Evolutionary conservation across 768 basidiomycete species (phyloP).

Genomic region (Lactarius sanguifluus): DNA sequence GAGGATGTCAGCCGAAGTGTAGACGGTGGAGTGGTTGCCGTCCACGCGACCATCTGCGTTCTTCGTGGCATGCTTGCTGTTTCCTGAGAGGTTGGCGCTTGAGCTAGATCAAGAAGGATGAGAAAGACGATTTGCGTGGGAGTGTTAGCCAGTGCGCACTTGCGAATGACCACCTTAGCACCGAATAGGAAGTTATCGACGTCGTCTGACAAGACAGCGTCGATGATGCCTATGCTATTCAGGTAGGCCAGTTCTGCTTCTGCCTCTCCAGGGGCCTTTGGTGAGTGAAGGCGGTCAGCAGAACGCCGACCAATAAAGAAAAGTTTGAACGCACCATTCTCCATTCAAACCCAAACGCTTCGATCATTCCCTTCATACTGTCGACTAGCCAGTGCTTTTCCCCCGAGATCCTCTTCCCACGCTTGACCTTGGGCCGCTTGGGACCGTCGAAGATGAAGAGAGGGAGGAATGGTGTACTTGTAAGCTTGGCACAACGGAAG

Average conservation of each 20-base stretch:
- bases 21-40: conserved; percentile 60
- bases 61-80: conserved; percentile 58
- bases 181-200: conserved; percentile 93
- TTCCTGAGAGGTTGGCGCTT: conserved; percentile 71
- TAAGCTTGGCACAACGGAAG: conserved; percentile 80
- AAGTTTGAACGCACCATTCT: conserved; percentile 48
- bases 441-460: conserved; percentile 94
- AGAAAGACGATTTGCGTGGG: neutral
- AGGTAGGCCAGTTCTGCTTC: conserved; percentile 92
- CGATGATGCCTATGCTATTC: conserved; percentile 77
- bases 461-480: conserved; percentile 77
- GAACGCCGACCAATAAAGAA: conserved; percentile 8
- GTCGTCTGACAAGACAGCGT: conserved; percentile 89
- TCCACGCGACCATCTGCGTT: conserved; percentile 71
- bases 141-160: conserved; percentile 46
- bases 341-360: conserved; percentile 81
- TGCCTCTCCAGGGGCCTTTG: conserved; percentile 87
- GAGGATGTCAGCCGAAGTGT: conserved; percentile 40
- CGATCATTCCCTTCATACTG: conserved; percentile 76
- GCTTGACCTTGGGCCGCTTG: conserved; percentile 76
- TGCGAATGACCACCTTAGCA: conserved; percentile 78
- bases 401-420: conserved; percentile 68
- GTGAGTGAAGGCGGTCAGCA: conserved; percentile 34
- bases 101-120: conserved; percentile 43
- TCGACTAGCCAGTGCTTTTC: conserved; percentile 63